phyloP scores from a whole-genome alignment of 192 early-diverging fungal genomes.

The Coemansia sp. region DNA sequence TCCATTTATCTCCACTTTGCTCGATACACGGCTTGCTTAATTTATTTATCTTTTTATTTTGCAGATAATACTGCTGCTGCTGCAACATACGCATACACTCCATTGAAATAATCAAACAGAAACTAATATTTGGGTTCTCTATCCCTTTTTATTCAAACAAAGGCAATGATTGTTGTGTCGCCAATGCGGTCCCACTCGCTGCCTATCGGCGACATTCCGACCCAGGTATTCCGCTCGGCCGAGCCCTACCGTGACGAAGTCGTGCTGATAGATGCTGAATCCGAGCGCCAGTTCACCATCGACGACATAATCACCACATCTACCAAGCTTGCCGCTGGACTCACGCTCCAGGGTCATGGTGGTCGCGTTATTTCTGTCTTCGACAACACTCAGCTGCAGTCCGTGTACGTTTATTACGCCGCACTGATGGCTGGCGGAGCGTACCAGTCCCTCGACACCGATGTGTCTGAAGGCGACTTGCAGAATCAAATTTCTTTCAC shows the following conservation, averaged over 20 bases:
- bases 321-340: slow-evolving; percentile 36
- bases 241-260: slow-evolving; percentile 31
- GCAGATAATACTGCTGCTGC: too few relatives aligned
- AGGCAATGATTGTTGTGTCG: slow-evolving; percentile 42
- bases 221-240: slow-evolving; percentile 44
- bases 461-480: slow-evolving; percentile 11
- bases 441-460: slow-evolving; percentile 47
- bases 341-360: slow-evolving; percentile 22
- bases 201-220: slow-evolving; percentile 48
- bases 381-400: slow-evolving; percentile 38
- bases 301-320: slow-evolving; percentile 39
- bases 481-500: slow-evolving; percentile 25
- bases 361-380: slow-evolving; percentile 37
- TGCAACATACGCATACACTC: too few relatives aligned
- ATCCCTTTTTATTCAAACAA: neutral
- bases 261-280: slow-evolving; percentile 38
- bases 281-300: slow-evolving; percentile 39
- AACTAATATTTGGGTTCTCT: neutral
- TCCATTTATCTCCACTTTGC: too few relatives aligned
- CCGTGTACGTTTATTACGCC: slow-evolving; percentile 49
- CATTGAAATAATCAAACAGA: neutral
- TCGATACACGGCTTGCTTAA: too few relatives aligned
- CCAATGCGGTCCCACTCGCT: slow-evolving; percentile 32
- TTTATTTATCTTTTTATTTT: too few relatives aligned
- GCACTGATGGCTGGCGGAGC: slow-evolving; percentile 48